These are phyloP conservation scores for Musa schizocarpa DNA, from an alignment of 176 grass and related monocot species.

Conservation along the genomic window DNA sequence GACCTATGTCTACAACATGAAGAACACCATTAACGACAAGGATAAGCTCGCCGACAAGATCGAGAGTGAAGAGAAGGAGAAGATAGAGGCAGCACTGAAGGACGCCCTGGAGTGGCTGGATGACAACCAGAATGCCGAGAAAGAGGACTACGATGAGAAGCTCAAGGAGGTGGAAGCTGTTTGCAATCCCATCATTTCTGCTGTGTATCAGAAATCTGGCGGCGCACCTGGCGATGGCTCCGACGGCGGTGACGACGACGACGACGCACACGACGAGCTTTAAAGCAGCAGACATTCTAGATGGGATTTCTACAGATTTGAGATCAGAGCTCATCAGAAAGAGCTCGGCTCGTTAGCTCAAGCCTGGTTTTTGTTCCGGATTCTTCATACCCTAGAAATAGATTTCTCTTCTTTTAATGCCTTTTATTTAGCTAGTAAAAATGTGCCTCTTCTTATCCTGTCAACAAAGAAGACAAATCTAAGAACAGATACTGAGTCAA, in stretches of 20 bases:
- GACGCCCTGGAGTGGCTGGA: conserved; percentile 48
- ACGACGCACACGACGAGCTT: conserved; percentile 34
- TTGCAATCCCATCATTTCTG: conserved; percentile 40
- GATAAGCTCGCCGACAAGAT: conserved; percentile 44
- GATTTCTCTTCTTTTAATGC: too few relatives aligned
- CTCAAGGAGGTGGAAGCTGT: conserved; percentile 48
- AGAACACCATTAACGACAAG: conserved; percentile 41
- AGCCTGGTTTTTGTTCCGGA: too few relatives aligned
- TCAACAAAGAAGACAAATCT: too few relatives aligned
- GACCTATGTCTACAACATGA: conserved; percentile 55
- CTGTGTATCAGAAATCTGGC: conserved; percentile 45
- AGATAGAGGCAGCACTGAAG: conserved; percentile 40
- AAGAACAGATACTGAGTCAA: too few relatives aligned
- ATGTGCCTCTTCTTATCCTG: too few relatives aligned
- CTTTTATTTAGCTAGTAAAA: too few relatives aligned
- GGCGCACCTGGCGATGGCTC: conserved; percentile 29
- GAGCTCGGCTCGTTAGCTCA: too few relatives aligned
- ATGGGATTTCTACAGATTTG: background rate
- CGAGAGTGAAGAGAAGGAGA: conserved; percentile 49
- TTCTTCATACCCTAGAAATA: too few relatives aligned
- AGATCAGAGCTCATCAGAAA: too few relatives aligned
- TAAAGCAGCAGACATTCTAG: conserved; percentile 1
- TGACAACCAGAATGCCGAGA: conserved; percentile 46
- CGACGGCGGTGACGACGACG: conserved; percentile 20
- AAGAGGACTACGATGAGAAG: conserved; percentile 56